Evolutionary conservation across 106 monocot genomes (phyloP).

Genomic region (Allium sativum): DNA sequence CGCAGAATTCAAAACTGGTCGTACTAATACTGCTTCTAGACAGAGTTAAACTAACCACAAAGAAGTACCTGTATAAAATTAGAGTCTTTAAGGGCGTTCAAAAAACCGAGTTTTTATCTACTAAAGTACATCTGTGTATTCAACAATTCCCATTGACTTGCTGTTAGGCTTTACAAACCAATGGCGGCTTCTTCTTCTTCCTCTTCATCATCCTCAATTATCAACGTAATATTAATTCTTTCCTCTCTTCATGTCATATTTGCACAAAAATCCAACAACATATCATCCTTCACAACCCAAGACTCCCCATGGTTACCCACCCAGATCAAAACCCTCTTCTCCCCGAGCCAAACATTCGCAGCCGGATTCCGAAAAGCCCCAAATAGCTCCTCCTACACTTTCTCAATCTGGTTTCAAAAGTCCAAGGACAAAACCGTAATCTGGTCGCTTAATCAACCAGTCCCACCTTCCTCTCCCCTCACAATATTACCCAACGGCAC

Average conservation of each 20-base stretch:
- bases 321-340: slow-evolving; percentile 28
- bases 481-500: slow-evolving; percentile 17
- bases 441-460: slow-evolving; percentile 22
- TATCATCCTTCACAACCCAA: slow-evolving; percentile 21
- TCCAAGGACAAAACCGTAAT: slow-evolving; percentile 4
- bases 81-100: no score
- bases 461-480: slow-evolving; percentile 7
- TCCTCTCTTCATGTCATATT: background rate
- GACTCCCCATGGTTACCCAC: slow-evolving; percentile 38
- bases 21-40: no score
- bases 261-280: background rate
- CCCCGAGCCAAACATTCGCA: slow-evolving; percentile 32
- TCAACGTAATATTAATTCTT: background rate
- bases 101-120: no score
- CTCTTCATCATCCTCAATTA: no score
- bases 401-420: slow-evolving; percentile 31
- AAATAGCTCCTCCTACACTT: slow-evolving; percentile 6
- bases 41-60: no score
- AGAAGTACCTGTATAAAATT: no score
- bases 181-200: slow-evolving; percentile 1
- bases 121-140: no score
- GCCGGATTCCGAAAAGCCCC: slow-evolving; percentile 34
- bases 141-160: no score
- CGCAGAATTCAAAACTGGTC: no score
- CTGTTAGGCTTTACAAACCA: background rate